Percentiles rank a stretch among this genome's conserved stretches.
Evolutionary conservation across 208 protist species (phyloP).

Genomic region (Crithidia brevicula): DNA sequence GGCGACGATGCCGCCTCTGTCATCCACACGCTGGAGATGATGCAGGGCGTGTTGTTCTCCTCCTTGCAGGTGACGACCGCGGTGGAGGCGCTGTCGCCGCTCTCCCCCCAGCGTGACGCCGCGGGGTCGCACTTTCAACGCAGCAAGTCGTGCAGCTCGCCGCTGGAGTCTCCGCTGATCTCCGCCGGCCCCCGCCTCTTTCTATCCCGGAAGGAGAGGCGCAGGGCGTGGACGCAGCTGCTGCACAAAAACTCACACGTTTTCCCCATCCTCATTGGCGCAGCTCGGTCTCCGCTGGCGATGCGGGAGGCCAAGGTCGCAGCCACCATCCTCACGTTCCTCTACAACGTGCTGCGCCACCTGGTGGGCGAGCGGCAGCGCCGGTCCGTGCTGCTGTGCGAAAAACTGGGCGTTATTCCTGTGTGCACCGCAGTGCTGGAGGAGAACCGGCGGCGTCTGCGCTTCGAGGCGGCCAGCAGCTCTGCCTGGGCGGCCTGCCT

Average conservation of each 20-base stretch:
- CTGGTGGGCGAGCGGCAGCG: constrained; percentile 39
- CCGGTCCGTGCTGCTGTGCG: constrained; percentile 51
- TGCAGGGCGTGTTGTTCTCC: constrained; percentile 32
- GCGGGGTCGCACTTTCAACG: constrained; percentile 9
- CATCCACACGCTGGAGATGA: constrained; percentile 20
- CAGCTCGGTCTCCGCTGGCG: constrained; percentile 47
- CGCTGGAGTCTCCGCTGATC: background rate
- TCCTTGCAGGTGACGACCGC: constrained; percentile 23
- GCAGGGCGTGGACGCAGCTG: constrained; percentile 55
- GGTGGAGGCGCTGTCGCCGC: background rate
- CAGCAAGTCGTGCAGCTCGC: constrained; percentile 23
- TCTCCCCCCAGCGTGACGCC: constrained; percentile 12
- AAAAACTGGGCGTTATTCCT: constrained; percentile 49
- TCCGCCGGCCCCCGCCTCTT: constrained; percentile 14
- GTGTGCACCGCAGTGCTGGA: constrained; percentile 46
- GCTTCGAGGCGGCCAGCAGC: constrained; percentile 4
- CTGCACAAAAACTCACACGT: constrained; percentile 60
- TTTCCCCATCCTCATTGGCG: constrained; percentile 56
- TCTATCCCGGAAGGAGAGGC: constrained; percentile 25
- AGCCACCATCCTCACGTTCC: constrained; percentile 49
- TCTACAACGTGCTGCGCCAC: constrained; percentile 75
- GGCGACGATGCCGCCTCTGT: constrained; percentile 22
- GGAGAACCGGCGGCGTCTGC: constrained; percentile 27
- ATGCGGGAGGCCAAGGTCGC: constrained; percentile 37
- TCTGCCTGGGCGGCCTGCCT: constrained; percentile 7